Conservation (phyloP, 805 yeast genomes). For the Jamesozyma hellenica region DNA sequence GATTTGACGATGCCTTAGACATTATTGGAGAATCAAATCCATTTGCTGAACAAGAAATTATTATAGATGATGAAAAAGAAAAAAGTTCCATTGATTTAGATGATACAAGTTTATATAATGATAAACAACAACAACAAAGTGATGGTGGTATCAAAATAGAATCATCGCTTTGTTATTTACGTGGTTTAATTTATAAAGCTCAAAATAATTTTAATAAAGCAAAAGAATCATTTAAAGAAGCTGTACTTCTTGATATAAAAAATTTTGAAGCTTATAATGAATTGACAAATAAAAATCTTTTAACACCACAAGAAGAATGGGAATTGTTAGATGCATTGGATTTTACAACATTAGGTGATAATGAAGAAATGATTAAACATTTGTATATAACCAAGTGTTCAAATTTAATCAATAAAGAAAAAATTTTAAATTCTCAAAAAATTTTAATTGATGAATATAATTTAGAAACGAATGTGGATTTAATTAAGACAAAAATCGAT, state of each 20-base stretch:
- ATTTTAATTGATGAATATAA: conserved; percentile 63
- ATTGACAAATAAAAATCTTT: conserved; percentile 55
- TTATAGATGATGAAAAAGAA: conserved; percentile 44
- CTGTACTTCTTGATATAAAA: conserved; percentile 76
- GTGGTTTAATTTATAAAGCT: conserved; percentile 75
- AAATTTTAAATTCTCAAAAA: conserved; percentile 55
- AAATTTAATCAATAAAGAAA: conserved; percentile 52
- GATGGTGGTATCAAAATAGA: conserved; percentile 85
- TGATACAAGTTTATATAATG: conserved; percentile 13
- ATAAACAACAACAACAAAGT: conserved; percentile 7
- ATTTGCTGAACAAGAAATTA: conserved; percentile 32
- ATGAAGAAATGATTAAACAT: conserved; percentile 67
- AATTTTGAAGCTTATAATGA: conserved; percentile 90
- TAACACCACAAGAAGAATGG: conserved; percentile 85
- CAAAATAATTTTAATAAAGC: conserved; percentile 81
- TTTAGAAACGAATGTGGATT: conserved; percentile 58
- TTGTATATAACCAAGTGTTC: conserved; percentile 69
- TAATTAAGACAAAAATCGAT: conserved; percentile 61
- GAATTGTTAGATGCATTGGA: conserved; percentile 58
- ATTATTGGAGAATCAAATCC: conserved; percentile 77
- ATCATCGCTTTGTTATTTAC: conserved; percentile 72
- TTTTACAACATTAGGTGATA: conserved; percentile 52
- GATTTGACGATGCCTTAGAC: conserved; percentile 84
- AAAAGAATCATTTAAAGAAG: conserved; percentile 77
- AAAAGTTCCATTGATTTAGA: conserved; percentile 22